A percentile compares a stretch with the other conserved stretches of the same genome.
Conservation (phyloP, 2,329 filamentous ascomycete genomes). For the Fusarium pseudograminearum region DNA sequence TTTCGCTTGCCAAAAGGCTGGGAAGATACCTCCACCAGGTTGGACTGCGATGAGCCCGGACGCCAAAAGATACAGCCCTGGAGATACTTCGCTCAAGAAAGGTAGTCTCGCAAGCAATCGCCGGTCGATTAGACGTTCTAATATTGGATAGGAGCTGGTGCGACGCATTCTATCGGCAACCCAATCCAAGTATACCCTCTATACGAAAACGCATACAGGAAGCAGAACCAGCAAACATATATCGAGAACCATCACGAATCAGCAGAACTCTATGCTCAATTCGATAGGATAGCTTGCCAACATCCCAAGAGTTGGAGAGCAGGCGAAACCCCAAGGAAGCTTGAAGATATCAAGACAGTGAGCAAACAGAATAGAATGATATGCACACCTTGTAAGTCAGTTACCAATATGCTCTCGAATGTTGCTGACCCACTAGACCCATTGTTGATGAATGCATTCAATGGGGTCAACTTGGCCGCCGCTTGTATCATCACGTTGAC, state of each 20-base stretch:
- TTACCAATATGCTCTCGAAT: fast-evolving
- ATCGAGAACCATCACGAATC: constrained; percentile 70
- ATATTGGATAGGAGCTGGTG: constrained; percentile 61
- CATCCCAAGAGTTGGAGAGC: constrained; percentile 70
- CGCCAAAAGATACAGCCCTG: constrained; percentile 58
- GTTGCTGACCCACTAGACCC: constrained; percentile 61
- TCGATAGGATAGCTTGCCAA: constrained; percentile 66
- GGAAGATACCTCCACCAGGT: constrained; percentile 63
- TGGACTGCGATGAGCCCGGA: constrained; percentile 65
- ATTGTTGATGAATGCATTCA: constrained; percentile 78
- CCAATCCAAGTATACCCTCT: constrained; percentile 76
- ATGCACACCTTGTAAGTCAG: constrained; percentile 70
- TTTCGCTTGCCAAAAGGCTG: constrained; percentile 51
- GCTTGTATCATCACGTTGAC: constrained; percentile 71
- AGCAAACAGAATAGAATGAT: constrained; percentile 73
- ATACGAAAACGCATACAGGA: constrained; percentile 73
- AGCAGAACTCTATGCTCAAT: constrained; percentile 69
- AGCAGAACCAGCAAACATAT: constrained; percentile 65
- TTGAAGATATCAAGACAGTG: constrained; percentile 65
- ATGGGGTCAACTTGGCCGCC: constrained; percentile 73
- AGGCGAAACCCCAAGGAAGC: constrained; percentile 58
- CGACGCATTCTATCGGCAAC: constrained; percentile 68
- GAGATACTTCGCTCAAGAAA: constrained; percentile 59
- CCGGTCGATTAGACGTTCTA: not conserved
- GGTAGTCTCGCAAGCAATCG: not conserved